Evolutionary conservation across 805 yeast genomes (phyloP), one percentile per base, ranked within the genome.

Genomic region (Candida pseudofarinosa): DNA sequence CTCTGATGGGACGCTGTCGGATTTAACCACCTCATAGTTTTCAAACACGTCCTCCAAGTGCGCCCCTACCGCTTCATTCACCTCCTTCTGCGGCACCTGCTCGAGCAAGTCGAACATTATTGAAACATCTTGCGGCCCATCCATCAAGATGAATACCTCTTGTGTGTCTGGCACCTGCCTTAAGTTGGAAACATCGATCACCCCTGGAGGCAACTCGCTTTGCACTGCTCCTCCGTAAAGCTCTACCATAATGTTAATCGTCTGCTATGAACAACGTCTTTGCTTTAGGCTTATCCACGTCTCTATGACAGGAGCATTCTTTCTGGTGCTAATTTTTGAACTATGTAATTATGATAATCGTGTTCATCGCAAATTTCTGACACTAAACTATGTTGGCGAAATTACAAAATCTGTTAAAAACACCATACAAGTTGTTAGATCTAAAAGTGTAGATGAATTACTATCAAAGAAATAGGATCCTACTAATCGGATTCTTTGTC

Each of bases 141-240:
- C 47, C 37, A 67, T 68, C n/a, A 66, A 37, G 14, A 90, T 79
- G 60, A 77, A 93, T 19, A 91, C 97, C 60, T 91, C 99, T 59
- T 93, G 98, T 1, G 89, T 81, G 55, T 93, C 97, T 0, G 99
- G 98, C 3, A 93, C 79, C 46, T 87, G 87, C 43, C 99, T 69
- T 38, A 90, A 58, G 31, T 69, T 60, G 1, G 96, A 84, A 0
- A 89, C 97, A 60, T 93, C 97, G 1, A 83, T 56, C 6, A 47
- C 42, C 0, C 76, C 77, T 1, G 51, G 44, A 0, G 96, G 96
- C 4, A 89, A 45, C 3, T 60, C 62, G 0, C 80, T 72, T 2
- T 71, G 55, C 15, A 89, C 74, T 0, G 96, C 93, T 1, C 97
- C 98, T 0, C 98, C 98, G 57, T 83, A 90, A 4, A 89, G 48